Evolutionary conservation across 371 early-diverging fungal genomes (phyloP), one percentile per base, ranked within the genome.

Genomic region (Mucor plumbeus): DNA sequence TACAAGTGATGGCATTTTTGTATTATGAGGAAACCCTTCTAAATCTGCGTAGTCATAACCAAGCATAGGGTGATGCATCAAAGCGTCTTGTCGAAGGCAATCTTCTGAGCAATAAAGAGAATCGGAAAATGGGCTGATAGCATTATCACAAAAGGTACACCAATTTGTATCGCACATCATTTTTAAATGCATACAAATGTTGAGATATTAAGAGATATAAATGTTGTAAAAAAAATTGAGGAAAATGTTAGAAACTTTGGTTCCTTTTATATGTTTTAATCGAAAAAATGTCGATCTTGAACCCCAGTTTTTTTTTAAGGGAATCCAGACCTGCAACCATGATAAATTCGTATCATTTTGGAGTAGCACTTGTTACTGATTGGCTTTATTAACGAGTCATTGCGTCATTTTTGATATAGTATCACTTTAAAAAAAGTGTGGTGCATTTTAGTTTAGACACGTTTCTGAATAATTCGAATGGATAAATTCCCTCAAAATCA

Each of bases 81-180:
- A 63, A 39, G 77, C 73, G 48, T 76, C 77, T 39, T 68, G 62
- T 21, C 73, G 39, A 5, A 76, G 54, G 41, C 77, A 76, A 8
- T 71, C 69, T 53, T 76, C 73, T 44, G 71, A 70, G 61, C 77
- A 76, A 59, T 76, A 76, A 11, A 76, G 61, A 13, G 77, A 73
- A 41, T 76, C 76, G 13, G 73, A 73, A 48, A 65, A 65, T 33
- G 68, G 48, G 21, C 60, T 70, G 38, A 76, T 67, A 36, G 76
- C 70, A 56, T 73, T 76, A 61, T 76, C 76, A 54, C 76, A 76
- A 34, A 62, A 76, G 13, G 76, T 76, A 63, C 76, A 76, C 76
- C 76, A 76, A 63, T 76, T 74, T 48, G 68, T 65, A 68, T 74
- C 65, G 48, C 68, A 65, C 71, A 74, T 74, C 55, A 55, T 55